Evolutionary conservation across 2,329 filamentous ascomycete genomes (phyloP).

Genomic region (Fusarium sororula): DNA sequence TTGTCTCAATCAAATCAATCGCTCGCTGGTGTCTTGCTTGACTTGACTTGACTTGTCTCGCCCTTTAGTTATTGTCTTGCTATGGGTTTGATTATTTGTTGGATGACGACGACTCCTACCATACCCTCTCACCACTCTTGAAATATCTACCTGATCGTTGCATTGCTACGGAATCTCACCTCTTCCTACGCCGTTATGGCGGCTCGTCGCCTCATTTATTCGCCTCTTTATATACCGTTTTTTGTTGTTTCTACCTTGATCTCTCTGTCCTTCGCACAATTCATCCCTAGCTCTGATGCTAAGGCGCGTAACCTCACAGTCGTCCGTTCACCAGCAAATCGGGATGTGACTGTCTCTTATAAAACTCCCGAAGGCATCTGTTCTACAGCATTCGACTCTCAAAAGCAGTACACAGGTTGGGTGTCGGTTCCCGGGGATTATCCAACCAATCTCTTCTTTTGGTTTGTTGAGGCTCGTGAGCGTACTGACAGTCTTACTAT

Average conservation of each 20-base stretch:
- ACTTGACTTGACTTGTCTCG: constrained; percentile 7
- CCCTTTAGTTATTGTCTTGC: constrained; percentile 11
- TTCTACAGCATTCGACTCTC: constrained; percentile 68
- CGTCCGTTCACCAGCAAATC: constrained; percentile 69
- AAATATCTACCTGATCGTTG: not conserved
- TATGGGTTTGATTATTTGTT: constrained; percentile 29
- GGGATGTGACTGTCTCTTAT: constrained; percentile 73
- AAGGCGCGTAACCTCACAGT: constrained; percentile 58
- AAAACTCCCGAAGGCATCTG: constrained; percentile 70
- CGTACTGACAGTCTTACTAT: constrained; percentile 59
- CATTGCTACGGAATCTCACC: not conserved
- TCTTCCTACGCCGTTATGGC: constrained; percentile 17
- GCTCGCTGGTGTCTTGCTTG: constrained; percentile 14
- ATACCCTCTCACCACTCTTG: constrained; percentile 28
- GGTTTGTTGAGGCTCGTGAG: constrained; percentile 58
- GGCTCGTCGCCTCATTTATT: constrained; percentile 5
- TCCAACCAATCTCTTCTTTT: constrained; percentile 62
- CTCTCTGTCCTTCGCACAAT: constrained; percentile 45
- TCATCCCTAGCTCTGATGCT: constrained; percentile 43
- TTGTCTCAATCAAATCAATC: constrained; percentile 19
- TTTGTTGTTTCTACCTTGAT: constrained; percentile 30
- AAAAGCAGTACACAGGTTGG: constrained; percentile 78
- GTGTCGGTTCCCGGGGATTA: constrained; percentile 67
- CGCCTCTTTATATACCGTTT: constrained; percentile 16
- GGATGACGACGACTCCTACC: constrained; percentile 34